phyloP scores from a whole-genome alignment of 495 filamentous ascomycete species.

The Xylaria grammica region DNA sequence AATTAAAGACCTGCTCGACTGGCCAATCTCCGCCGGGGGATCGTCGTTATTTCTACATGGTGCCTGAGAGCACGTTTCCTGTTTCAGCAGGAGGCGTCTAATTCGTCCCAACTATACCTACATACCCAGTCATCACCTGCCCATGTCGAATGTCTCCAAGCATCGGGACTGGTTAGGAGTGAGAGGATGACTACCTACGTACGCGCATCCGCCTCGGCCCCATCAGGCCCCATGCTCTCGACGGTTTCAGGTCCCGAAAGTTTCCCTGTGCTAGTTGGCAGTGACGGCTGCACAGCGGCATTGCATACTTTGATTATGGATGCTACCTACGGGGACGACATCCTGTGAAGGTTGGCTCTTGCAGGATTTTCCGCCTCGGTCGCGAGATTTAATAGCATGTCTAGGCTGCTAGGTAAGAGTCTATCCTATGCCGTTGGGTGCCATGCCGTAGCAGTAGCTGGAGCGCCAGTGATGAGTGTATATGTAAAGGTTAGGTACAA shows the following conservation, averaged over 20 bases:
- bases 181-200: slow-evolving; percentile 11
- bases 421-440: not conserved
- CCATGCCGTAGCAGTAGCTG: slow-evolving; percentile 1
- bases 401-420: not conserved
- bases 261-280: not conserved
- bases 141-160: slow-evolving; percentile 5
- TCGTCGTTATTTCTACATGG: slow-evolving; percentile 30
- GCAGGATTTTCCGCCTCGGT: not conserved
- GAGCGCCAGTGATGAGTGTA: slow-evolving; percentile 1
- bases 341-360: slow-evolving; percentile 8
- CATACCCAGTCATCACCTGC: slow-evolving; percentile 18
- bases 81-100: slow-evolving; percentile 35
- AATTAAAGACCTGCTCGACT: slow-evolving; percentile 27
- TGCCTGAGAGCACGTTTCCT: slow-evolving; percentile 36
- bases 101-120: slow-evolving; percentile 14
- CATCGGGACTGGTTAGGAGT: not conserved
- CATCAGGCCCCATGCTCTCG: slow-evolving; percentile 11
- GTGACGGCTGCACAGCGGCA: not conserved
- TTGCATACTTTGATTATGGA: not conserved
- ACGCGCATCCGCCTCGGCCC: slow-evolving; percentile 9
- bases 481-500: not conserved
- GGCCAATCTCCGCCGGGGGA: slow-evolving; percentile 18
- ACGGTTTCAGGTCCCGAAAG: slow-evolving; percentile 17
- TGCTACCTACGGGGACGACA: not conserved
- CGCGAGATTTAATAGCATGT: not conserved